A percentile compares a stretch with the other conserved stretches of the same genome.
Evolutionary conservation across 495 filamentous ascomycete species (phyloP).

Genomic region (Tuber microsphaerosporum): DNA sequence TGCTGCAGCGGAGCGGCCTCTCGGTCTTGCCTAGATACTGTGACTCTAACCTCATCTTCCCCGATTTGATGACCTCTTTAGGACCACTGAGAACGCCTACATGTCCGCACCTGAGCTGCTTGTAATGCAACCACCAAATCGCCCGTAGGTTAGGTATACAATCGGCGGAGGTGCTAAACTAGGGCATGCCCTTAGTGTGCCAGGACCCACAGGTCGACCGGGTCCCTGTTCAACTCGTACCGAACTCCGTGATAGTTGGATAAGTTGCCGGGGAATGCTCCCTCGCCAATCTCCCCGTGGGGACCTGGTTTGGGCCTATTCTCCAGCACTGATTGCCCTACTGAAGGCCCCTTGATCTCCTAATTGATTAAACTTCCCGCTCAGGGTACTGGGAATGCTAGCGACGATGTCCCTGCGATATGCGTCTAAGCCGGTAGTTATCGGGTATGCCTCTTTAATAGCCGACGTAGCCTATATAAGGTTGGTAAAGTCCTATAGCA

Average conservation of each 20-base stretch:
- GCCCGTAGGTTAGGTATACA: neutral
- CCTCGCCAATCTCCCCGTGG: neutral
- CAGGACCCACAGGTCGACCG: neutral
- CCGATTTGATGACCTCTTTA: neutral
- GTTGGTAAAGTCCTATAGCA: neutral
- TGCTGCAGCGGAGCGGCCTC: neutral
- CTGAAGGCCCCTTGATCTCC: neutral
- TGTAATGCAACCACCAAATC: neutral
- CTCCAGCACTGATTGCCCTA: neutral
- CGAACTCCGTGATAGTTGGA: neutral
- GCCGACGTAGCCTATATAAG: neutral
- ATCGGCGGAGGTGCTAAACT: neutral
- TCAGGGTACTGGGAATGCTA: neutral
- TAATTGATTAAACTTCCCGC: neutral
- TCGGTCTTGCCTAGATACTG: neutral
- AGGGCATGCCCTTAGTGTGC: neutral
- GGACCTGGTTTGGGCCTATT: neutral
- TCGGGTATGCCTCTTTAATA: neutral
- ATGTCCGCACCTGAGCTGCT: neutral
- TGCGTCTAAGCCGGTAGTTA: neutral
- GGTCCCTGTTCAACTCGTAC: neutral
- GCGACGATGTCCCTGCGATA: neutral
- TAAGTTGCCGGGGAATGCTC: neutral
- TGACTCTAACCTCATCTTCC: neutral
- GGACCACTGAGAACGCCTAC: neutral